Base-by-base conservation (phyloP, 768 basidiomycete species). In the Pleurotus citrinopileatus region DNA sequence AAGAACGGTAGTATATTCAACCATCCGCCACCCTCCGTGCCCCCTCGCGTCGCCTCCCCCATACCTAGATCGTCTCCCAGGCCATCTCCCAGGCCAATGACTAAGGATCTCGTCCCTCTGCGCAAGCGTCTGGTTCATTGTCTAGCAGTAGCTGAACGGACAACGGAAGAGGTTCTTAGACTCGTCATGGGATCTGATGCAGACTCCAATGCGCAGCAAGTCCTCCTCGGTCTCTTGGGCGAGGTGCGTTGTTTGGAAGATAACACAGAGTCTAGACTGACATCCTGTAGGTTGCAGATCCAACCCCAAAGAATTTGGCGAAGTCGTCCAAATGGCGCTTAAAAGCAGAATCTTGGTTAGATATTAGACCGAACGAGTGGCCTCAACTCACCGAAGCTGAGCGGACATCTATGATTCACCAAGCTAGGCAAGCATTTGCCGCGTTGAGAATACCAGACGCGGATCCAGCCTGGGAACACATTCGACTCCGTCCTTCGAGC, bases 351-450 rank as follows among this genome's bases (percentile, higher is more conserved):
- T 70, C 80, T 2, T 91, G 88, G 87, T 73, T 73, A 28, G 83
- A 90, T 61, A 83, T 89, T 22, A 82, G 86, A 4, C 89, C 89
- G 0, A 83, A 75, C 54, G 84, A 83, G 57, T 87, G 79, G 76
- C 70, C 75, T 0, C 71, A 70, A 25, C 70, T 86, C 23, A 70
- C 71, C 2, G 77, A 80, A 25, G 45, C 69, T 2, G 80, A 83
- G 42, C 75, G 80, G 3, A 70, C 68, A 6, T 60, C 56, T n/a
- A 70, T 89, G 65, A 75, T 80, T 6, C 75, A 80, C 36, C 70
- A 73, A 25, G 85, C 81, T 1, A 76, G 83, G 42, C 57, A 68
- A 13, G 76, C 69, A 0, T 74, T 86, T 60, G 70, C 67, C 28
- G 65, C 63, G 25, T 68, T 88, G 50, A 76, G 75, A 22, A 80